Conservation (phyloP, 2,329 filamentous ascomycete genomes). For the Daldinia sp. region DNA sequence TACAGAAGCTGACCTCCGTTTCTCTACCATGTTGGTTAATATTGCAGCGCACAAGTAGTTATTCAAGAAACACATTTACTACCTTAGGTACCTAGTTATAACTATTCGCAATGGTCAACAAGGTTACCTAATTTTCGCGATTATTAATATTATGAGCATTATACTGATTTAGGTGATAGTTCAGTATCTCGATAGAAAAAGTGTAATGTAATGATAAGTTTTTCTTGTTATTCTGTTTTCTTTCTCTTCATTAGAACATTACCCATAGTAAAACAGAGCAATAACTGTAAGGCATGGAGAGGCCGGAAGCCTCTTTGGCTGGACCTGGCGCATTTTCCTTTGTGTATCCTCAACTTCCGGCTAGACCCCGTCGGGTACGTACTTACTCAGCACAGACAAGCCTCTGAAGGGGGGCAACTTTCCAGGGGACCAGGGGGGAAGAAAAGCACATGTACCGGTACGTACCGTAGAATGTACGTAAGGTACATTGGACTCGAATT, state of each 20-base stretch:
- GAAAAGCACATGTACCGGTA: constrained; percentile 29
- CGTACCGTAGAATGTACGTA: constrained; percentile 20
- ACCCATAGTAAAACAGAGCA: constrained; percentile 25
- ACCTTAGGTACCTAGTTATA: too few relatives aligned
- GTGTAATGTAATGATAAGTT: not conserved
- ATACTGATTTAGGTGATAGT: constrained; percentile 7
- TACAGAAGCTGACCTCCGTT: constrained; percentile 27
- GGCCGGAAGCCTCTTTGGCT: constrained; percentile 15
- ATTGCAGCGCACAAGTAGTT: constrained; percentile 11
- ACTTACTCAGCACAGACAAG: constrained; percentile 15
- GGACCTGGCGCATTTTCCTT: constrained; percentile 23
- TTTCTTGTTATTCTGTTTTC: not conserved
- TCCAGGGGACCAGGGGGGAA: constrained; percentile 23
- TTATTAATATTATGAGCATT: constrained; percentile 9
- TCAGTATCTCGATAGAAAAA: constrained; percentile 8
- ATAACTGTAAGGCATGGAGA: constrained; percentile 29
- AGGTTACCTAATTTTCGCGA: not conserved
- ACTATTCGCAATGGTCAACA: not conserved
- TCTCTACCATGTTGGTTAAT: constrained; percentile 9
- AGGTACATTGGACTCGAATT: constrained; percentile 32
- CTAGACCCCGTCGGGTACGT: constrained; percentile 30
- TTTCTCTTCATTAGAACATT: constrained; percentile 26
- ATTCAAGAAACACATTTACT: not conserved
- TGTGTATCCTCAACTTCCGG: constrained; percentile 23
- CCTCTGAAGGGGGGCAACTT: constrained; percentile 15